A percentile compares a stretch with the other conserved stretches of the same genome.
Evolutionary conservation across 352 stramenopile species (phyloP).

Genomic region (Pythium sukuiense): DNA sequence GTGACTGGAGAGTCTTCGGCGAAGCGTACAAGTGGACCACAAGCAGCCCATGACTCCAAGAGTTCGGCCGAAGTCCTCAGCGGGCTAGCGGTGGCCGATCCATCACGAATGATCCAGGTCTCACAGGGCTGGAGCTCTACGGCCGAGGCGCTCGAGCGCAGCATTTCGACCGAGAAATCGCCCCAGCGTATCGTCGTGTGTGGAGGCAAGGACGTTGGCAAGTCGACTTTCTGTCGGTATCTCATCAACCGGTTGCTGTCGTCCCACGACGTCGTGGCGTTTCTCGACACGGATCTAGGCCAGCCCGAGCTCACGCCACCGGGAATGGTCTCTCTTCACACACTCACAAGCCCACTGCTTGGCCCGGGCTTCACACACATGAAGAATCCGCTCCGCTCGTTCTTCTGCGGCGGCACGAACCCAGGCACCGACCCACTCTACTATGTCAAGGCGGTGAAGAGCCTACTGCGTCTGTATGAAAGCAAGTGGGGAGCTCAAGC

Average conservation of each 20-base stretch:
- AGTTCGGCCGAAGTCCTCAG: slow-evolving; percentile 43
- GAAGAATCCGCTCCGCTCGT: slow-evolving; percentile 65
- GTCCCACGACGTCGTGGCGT: slow-evolving; percentile 75
- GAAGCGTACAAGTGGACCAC: not conserved
- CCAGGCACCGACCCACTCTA: slow-evolving; percentile 71
- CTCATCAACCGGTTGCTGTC: slow-evolving; percentile 91
- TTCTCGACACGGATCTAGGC: slow-evolving; percentile 95
- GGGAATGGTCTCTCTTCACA: slow-evolving; percentile 91
- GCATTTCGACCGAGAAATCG: slow-evolving; percentile 24
- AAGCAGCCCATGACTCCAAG: slow-evolving; percentile 32
- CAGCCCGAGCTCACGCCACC: slow-evolving; percentile 94
- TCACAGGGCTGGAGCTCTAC: slow-evolving; percentile 57
- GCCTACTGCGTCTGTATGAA: slow-evolving; percentile 62
- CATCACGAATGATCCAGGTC: slow-evolving; percentile 63
- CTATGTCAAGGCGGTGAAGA: slow-evolving; percentile 76
- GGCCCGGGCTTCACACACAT: slow-evolving; percentile 92
- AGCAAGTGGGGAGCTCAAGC: slow-evolving; percentile 41
- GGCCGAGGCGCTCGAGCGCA: slow-evolving; percentile 43
- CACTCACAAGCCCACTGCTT: slow-evolving; percentile 87
- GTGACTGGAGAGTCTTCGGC: not conserved
- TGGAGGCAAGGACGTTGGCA: slow-evolving; percentile 94
- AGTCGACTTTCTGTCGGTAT: slow-evolving; percentile 95
- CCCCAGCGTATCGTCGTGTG: slow-evolving; percentile 87
- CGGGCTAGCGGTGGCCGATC: slow-evolving; percentile 57
- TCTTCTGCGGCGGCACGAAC: slow-evolving; percentile 78